Evolutionary conservation across 2,329 filamentous ascomycete genomes (phyloP), one percentile per base, ranked within the genome.

Genomic region (Colletotrichum salicis): DNA sequence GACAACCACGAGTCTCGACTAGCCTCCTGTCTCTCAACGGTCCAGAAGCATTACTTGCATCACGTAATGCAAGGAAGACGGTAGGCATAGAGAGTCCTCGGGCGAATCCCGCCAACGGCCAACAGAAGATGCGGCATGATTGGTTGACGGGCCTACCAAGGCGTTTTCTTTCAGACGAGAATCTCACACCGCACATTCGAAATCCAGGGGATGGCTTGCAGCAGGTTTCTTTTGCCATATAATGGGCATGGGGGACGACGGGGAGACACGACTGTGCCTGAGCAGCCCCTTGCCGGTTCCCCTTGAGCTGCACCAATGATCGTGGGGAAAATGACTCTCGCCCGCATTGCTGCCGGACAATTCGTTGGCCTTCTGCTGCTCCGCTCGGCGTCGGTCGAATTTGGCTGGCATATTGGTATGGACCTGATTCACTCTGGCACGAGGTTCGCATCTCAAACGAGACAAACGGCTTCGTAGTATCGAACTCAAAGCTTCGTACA

Each of bases 141-240:
- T 72, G 70, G 70, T 24, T 33, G 55, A 24, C 27, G 41, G n/a
- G 15, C 22, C 51, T 31, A 3, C 45, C 4, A 19, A 64, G 59
- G 66, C 70, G 55, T 64, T 70, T 72, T 64, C 64, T 55, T 70
- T 52, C 70, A 69, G 45, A 70, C 35, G 57, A 33, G 61, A 70
- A 70, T 70, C 66, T 70, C 70, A 72, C 70, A 72, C 70, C 70
- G 70, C 70, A 72, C 68, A 69, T 72, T 72, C 65, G 35, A 63
- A 29, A 64, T 37, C 56, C 48, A 64, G 66, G 60, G 60, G 29
- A 64, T 64, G 59, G 65, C 65, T 59, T 71, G 69, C 69, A 64
- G 69, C 65, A 57, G 48, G 59, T 72, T 72, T 70, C 65, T 64
- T 70, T 72, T 70, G 65, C 70, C 29, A 55, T 64, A n/a, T 41